Conservation (phyloP, 2,329 filamentous ascomycete genomes). For the Purpureocillium lavendulum region DNA sequence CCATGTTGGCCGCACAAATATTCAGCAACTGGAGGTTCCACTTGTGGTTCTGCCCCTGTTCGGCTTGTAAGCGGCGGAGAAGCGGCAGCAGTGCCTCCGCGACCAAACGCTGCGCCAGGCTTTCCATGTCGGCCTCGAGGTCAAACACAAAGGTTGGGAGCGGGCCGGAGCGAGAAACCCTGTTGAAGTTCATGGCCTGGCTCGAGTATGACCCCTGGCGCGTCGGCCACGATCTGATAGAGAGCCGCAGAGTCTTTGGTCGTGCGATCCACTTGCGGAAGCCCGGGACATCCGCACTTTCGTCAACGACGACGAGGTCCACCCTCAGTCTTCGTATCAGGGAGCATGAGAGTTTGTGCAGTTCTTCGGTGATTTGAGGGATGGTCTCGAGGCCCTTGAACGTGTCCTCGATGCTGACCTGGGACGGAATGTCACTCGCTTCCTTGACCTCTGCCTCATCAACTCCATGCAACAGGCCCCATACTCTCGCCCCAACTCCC, state of each 20-base stretch:
- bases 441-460: constrained; percentile 68
- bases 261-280: constrained; percentile 61
- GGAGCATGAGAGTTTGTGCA: constrained; percentile 59
- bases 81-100: constrained; percentile 60
- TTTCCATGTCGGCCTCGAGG: constrained; percentile 46
- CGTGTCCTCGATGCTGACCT: constrained; percentile 93
- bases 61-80: constrained; percentile 65
- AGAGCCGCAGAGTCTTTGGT: constrained; percentile 73
- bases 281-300: constrained; percentile 19
- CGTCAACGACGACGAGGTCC: constrained; percentile 57
- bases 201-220: constrained; percentile 31
- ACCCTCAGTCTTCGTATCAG: constrained; percentile 70
- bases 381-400: constrained; percentile 64
- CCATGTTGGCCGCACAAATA: constrained; percentile 81
- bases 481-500: constrained; percentile 65
- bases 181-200: constrained; percentile 54
- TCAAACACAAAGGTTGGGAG: constrained; percentile 69
- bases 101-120: constrained; percentile 60
- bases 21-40: constrained; percentile 85
- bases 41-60: constrained; percentile 39
- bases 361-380: constrained; percentile 56
- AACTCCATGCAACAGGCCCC: constrained; percentile 72
- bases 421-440: constrained; percentile 64
- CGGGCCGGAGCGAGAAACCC: constrained; percentile 67
- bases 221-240: constrained; percentile 53